phyloP scores from a whole-genome alignment of 768 basidiomycete species.

The Galerina marginata region DNA sequence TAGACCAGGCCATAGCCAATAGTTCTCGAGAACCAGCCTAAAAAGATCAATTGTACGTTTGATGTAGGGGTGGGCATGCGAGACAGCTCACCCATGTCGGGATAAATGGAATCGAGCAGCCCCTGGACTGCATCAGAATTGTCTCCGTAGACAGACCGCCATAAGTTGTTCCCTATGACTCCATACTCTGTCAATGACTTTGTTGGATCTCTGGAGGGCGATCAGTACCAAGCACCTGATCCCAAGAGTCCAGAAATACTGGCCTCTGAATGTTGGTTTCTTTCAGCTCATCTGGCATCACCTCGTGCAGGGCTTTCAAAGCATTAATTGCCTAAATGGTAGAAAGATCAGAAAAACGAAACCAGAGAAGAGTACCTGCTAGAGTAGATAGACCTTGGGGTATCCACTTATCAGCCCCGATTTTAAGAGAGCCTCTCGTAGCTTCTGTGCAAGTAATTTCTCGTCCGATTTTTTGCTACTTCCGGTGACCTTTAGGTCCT shows the following conservation, averaged over 20 bases:
- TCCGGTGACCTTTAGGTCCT: constrained; percentile 41
- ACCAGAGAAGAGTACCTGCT: background rate
- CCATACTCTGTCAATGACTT: constrained; percentile 50
- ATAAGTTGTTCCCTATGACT: constrained; percentile 47
- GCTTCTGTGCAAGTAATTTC: constrained; percentile 51
- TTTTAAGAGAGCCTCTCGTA: constrained; percentile 70
- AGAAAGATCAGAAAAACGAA: background rate
- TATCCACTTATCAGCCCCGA: constrained; percentile 62
- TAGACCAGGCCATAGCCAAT: constrained; percentile 66
- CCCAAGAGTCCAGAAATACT: background rate
- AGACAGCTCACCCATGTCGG: constrained; percentile 60
- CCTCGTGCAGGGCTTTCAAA: constrained; percentile 53
- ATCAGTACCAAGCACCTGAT: background rate
- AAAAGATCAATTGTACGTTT: background rate
- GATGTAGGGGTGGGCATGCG: background rate
- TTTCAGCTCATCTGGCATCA: constrained; percentile 55
- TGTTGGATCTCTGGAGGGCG: constrained; percentile 42
- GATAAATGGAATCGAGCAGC: constrained; percentile 57
- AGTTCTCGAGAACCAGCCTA: constrained; percentile 59
- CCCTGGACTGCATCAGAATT: constrained; percentile 53
- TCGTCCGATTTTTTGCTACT: constrained; percentile 33
- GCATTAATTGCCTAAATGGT: constrained; percentile 59
- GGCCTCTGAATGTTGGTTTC: constrained; percentile 56
- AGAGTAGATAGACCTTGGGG: constrained; percentile 49
- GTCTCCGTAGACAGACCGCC: constrained; percentile 59